Conservation (phyloP, 2,329 filamentous ascomycete genomes). For the Sporothrix protearum region DNA sequence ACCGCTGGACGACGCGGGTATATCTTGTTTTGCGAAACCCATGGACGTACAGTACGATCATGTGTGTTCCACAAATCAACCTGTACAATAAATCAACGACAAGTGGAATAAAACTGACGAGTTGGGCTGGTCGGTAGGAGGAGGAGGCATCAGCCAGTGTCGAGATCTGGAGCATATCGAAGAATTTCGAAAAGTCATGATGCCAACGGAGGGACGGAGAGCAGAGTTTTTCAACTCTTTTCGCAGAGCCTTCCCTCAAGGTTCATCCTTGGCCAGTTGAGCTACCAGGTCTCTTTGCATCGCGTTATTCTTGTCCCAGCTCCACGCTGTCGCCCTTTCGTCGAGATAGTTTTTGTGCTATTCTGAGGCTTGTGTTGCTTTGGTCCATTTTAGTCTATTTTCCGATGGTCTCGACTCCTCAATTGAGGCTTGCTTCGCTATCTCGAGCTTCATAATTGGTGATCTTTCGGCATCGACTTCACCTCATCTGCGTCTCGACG, state of each 20-base stretch:
- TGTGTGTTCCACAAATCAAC: not conserved
- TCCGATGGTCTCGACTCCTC: not conserved
- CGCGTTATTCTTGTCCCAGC: not conserved
- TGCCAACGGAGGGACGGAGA: not conserved
- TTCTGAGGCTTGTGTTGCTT: not conserved
- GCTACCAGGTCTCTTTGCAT: not conserved
- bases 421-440: slow-evolving; percentile 8
- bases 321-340: not conserved
- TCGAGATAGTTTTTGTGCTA: not conserved
- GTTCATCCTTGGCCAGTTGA: too few species aligned
- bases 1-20: slow-evolving; percentile 18
- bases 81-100: not conserved
- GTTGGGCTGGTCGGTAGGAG: not conserved
- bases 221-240: not conserved
- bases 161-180: too few species aligned
- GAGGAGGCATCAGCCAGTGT: not conserved
- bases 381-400: not conserved
- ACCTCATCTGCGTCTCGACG: slow-evolving; percentile 25
- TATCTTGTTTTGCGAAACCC: slow-evolving; percentile 7
- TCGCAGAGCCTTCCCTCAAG: not conserved
- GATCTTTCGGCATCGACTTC: slow-evolving; percentile 1
- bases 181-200: not conserved
- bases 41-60: not conserved
- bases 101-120: slow-evolving; percentile 3
- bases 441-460: not conserved